Base-by-base conservation (phyloP, 805 yeast species). In the Candida loeiensis region DNA sequence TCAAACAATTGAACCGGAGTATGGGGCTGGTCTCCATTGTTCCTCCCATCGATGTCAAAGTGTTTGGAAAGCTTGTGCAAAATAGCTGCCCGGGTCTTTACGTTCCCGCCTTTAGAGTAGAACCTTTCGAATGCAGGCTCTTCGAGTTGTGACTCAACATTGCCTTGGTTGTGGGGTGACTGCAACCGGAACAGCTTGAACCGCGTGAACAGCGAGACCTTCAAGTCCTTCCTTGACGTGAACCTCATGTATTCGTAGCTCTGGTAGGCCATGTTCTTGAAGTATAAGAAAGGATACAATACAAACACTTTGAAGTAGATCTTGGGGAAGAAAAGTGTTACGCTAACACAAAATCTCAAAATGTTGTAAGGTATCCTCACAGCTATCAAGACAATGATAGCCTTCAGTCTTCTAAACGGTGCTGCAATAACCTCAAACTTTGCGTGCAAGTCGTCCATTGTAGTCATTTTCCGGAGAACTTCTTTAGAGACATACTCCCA, bases 311-410 rank as follows among this genome's bases (percentile, higher is more conserved):
- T 50, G 8, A 56, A n/a, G 13, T 55, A 18, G 4, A 56, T 34
- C 31, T 40, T 46, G 3, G 64, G 63, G 9, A 58, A 6, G 28
- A 56, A 55, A 8, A 56, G 37, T 12, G 41, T 16, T 2, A 53
- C 28, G n/a, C 49, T 44, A 4, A 54, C 15, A 31, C 41, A 44
- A 11, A 46, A 22, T 6, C 50, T 32, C 4, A 45, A 11, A 7
- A 46, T 19, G 35, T 51, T 47, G 19, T 45, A 44, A 2, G 62
- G 64, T 2, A 59, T 29, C 25, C 45, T 39, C 3, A 49, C 15
- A 7, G 35, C 30, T 7, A 45, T 28, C 18, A 49, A 25, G 19
- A 49, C 11, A 5, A 37, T n/a, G 17, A 45, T 35, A 13, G 28
- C 32, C 15, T 31, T 36, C 6, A 41, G n/a, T 16, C 37, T 39